Evolutionary conservation across 2,329 filamentous ascomycete genomes (phyloP).

Genomic region (Pestalotiopsis sp.): DNA sequence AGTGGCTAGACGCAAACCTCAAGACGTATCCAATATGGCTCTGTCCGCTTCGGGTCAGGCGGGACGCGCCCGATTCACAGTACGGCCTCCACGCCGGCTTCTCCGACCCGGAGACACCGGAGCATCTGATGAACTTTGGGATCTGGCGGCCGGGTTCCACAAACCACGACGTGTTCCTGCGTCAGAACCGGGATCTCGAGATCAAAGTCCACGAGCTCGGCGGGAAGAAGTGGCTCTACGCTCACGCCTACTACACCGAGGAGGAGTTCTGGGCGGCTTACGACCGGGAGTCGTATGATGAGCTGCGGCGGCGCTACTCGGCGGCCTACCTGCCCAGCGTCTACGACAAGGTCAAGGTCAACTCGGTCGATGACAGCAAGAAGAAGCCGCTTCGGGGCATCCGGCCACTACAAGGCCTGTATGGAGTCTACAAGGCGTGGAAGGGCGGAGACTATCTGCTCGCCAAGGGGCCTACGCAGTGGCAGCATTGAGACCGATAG

Average conservation of each 20-base stretch:
- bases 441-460: slow-evolving; percentile 50
- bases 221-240: slow-evolving; percentile 73
- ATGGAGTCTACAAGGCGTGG: slow-evolving; percentile 47
- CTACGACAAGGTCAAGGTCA: slow-evolving; percentile 68
- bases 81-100: slow-evolving; percentile 53
- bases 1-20: slow-evolving; percentile 48
- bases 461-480: slow-evolving; percentile 19
- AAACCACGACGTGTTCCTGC: slow-evolving; percentile 48
- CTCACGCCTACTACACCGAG: slow-evolving; percentile 69
- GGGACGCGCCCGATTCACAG: slow-evolving; percentile 41
- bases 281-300: slow-evolving; percentile 60
- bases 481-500: slow-evolving; percentile 13
- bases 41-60: slow-evolving; percentile 51
- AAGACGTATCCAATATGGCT: slow-evolving; percentile 59
- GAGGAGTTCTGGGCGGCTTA: slow-evolving; percentile 71
- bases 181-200: slow-evolving; percentile 63
- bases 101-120: slow-evolving; percentile 36
- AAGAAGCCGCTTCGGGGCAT: slow-evolving; percentile 32
- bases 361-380: slow-evolving; percentile 35
- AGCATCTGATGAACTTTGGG: slow-evolving; percentile 61
- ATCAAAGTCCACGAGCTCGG: slow-evolving; percentile 57
- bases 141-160: slow-evolving; percentile 58
- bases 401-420: slow-evolving; percentile 48
- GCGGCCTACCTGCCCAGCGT: slow-evolving; percentile 64
- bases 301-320: slow-evolving; percentile 58